phyloP scores from a whole-genome alignment of 345 rosid species.

The Aegle marmelos region DNA sequence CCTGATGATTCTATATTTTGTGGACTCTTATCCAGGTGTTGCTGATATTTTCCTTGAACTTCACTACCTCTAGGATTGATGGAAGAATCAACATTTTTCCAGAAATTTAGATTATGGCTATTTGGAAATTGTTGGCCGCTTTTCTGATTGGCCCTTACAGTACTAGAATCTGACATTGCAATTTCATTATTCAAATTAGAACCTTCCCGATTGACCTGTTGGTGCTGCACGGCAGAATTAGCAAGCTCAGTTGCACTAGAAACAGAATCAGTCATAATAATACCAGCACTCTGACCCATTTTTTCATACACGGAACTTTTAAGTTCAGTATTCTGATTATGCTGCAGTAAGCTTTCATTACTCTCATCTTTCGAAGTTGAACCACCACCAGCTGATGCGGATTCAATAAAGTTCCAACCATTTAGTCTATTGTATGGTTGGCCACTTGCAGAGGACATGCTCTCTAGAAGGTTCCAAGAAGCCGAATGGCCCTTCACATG shows the following conservation, averaged over 20 bases:
- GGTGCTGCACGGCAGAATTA: constrained; percentile 34
- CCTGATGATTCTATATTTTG: constrained; percentile 47
- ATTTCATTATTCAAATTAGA: constrained; percentile 35
- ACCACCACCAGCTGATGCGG: constrained; percentile 22
- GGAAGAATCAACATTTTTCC: constrained; percentile 43
- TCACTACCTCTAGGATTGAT: constrained; percentile 29
- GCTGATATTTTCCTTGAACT: constrained; percentile 23
- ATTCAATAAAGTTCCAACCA: constrained; percentile 46
- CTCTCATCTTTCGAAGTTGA: constrained; percentile 26
- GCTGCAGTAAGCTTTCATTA: constrained; percentile 33
- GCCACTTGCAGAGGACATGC: constrained; percentile 26
- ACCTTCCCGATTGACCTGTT: constrained; percentile 34
- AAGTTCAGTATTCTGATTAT: constrained; percentile 22
- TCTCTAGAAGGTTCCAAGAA: constrained; percentile 35
- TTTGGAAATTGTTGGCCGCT: constrained; percentile 36
- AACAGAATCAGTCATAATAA: constrained; percentile 44
- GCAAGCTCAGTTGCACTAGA: constrained; percentile 35
- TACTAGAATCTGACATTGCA: constrained; percentile 29
- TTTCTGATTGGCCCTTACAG: constrained; percentile 30
- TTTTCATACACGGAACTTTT: constrained; percentile 23
- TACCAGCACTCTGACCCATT: constrained; percentile 27
- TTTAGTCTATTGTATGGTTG: constrained; percentile 35
- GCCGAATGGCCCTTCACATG: constrained; percentile 31
- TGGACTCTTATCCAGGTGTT: constrained; percentile 33
- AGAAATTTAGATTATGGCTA: constrained; percentile 37